phyloP scores from a whole-genome alignment of 306 rosid species.

The Argentina anserina region DNA sequence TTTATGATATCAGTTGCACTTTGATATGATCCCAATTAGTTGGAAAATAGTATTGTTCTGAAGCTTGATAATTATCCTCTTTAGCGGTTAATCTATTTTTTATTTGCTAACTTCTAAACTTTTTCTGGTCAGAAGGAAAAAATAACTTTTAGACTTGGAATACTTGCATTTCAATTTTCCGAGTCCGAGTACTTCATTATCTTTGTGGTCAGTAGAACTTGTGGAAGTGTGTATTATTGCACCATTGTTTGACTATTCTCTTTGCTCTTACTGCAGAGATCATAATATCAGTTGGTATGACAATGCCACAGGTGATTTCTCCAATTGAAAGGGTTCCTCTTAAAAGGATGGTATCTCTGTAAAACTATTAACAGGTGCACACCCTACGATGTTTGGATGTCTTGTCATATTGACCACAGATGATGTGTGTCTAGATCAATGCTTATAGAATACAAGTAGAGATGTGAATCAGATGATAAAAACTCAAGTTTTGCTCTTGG shows the following conservation, averaged over 20 bases:
- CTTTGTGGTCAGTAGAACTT: background rate
- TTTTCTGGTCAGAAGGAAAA: too few relatives aligned
- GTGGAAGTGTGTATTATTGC: background rate
- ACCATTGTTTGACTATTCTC: background rate
- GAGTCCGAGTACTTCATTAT: background rate
- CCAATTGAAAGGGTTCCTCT: constrained; percentile 51
- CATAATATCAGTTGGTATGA: constrained; percentile 88
- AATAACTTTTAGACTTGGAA: too few relatives aligned
- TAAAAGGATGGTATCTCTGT: constrained; percentile 51
- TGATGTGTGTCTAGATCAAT: background rate
- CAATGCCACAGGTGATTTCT: constrained; percentile 84
- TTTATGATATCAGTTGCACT: background rate
- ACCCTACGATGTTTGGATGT: background rate
- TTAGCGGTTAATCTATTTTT: background rate
- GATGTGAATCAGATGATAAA: background rate
- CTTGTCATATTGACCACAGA: background rate
- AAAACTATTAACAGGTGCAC: background rate
- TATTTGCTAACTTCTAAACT: background rate
- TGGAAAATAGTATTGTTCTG: background rate
- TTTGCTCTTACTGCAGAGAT: constrained; percentile 55
- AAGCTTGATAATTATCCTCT: background rate
- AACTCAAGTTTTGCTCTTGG: background rate
- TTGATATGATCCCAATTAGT: background rate
- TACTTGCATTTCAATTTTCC: background rate
- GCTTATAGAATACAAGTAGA: constrained; percentile 2